These are phyloP conservation scores for Populus hybrid DNA, from an alignment of 441 rosid genomes.

Conservation along the genomic window DNA sequence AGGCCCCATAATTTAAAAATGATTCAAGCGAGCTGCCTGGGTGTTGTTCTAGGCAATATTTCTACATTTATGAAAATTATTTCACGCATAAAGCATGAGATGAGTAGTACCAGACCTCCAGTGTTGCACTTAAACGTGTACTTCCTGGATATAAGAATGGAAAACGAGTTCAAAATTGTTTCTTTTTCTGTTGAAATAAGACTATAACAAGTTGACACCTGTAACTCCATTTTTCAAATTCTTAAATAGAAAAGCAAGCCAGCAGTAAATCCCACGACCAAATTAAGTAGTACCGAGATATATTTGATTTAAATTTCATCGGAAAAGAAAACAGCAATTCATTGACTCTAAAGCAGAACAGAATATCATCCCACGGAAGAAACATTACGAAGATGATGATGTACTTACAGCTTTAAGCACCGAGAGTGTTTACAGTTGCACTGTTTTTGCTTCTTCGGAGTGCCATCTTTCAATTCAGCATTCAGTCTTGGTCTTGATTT, in stretches of 20 bases:
- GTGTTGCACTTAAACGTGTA: slow-evolving; percentile 4
- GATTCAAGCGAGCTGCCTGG: not conserved
- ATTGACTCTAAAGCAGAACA: slow-evolving; percentile 2
- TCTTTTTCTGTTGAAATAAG: slow-evolving; percentile 2
- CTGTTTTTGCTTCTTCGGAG: slow-evolving; percentile 95
- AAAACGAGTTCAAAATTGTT: not conserved
- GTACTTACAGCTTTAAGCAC: slow-evolving; percentile 90
- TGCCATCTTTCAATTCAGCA: slow-evolving; percentile 76
- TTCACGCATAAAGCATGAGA: not conserved
- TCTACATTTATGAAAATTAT: not conserved
- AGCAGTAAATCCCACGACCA: slow-evolving; percentile 4
- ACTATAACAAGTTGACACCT: not conserved
- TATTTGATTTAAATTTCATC: not conserved
- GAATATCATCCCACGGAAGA: not conserved
- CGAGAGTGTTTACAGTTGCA: slow-evolving; percentile 97
- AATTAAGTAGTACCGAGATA: not conserved
- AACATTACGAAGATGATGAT: not conserved
- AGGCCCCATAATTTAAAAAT: not conserved
- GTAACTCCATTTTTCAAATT: not conserved
- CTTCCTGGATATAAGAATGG: not conserved
- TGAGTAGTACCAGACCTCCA: not conserved
- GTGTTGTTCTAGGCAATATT: not conserved
- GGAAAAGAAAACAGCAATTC: not conserved
- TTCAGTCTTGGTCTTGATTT: slow-evolving; percentile 62
- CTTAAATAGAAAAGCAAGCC: slow-evolving; percentile 2